Evolutionary conservation across 202 grass and related monocot species (phyloP), one percentile per base, ranked within the genome.

Genomic region (Cymbopogon flexuosus): DNA sequence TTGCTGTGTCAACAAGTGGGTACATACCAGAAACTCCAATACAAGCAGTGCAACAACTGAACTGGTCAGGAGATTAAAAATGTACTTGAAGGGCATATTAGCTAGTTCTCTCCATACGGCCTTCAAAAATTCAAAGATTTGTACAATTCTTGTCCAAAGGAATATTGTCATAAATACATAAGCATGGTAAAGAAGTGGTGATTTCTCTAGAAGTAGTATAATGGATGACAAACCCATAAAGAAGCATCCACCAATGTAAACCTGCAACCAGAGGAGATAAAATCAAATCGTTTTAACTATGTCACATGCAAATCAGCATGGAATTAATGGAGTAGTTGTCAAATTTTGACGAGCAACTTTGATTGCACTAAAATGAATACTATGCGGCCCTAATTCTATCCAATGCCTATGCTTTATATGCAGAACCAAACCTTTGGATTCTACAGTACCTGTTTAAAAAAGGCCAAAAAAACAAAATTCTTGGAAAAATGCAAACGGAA

Each of bases 131-230:
- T 83, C 83, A 27, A 87, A 75, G 72, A 92, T 85, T 27, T 84
- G 83, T 70, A 94, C 65, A 74, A 94, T 94, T 87, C 85, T 89
- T 79, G 89, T 94, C 94, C 94, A 97, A 47, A 94, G 81, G 80
- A 97, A 97, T 83, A 92, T 79, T 81, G 94, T 97, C 91, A 92
- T 90, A 79, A 88, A 89, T 77, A 89, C 62, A 84, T 97, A 97
- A 34, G 89, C 88, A 89, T 97, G 89, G 73, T 97, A 97, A 79
- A 97, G 91, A 81, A 75, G 81, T 64, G 94, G 91, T 70, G 89
- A 97, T 79, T 94, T 92, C 89, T 97, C 94, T 59, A 94, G 45
- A 76, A 92, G 74, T 65, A 97, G 81, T 80, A 92, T 35, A 81
- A 94, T 52, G 65, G 89, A 97, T 15, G 87, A 77, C 75, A 97